Percentiles rank a stretch among this genome's conserved stretches.
These are phyloP conservation scores for Vickermania ingenoplastis DNA, from an alignment of 208 protist genomes.

Conservation along the genomic window DNA sequence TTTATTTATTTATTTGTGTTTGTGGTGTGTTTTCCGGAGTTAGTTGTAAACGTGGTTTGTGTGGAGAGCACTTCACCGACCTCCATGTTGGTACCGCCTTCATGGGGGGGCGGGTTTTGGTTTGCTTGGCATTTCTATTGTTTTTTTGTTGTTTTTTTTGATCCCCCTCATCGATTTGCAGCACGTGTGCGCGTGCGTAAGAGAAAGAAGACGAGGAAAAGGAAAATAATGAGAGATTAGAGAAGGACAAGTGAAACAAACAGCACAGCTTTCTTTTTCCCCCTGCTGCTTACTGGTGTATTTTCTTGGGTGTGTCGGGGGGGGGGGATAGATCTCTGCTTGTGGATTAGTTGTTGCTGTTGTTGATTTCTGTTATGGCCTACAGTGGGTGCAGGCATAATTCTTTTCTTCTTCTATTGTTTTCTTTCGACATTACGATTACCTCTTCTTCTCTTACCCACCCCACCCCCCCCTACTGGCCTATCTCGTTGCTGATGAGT, in stretches of 20 bases:
- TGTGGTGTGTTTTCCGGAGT: neutral
- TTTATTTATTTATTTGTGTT: neutral
- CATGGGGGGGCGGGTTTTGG: neutral
- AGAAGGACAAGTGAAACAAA: too few species aligned
- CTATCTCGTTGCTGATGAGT: conserved; percentile 4
- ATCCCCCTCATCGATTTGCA: too few species aligned
- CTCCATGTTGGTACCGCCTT: neutral
- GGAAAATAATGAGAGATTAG: too few species aligned
- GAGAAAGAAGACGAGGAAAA: too few species aligned
- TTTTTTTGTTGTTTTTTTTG: too few species aligned
- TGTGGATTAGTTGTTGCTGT: neutral
- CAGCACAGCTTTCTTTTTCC: neutral
- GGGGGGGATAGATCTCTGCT: neutral
- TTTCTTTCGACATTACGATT: neutral
- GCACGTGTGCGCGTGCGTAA: too few species aligned
- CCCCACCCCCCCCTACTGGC: neutral
- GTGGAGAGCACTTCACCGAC: neutral
- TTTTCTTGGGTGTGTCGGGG: neutral
- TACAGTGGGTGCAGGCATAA: neutral
- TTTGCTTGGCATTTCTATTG: neutral
- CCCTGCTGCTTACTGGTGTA: neutral
- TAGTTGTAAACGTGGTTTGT: neutral
- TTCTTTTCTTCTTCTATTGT: neutral
- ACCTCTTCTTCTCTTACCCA: too few species aligned
- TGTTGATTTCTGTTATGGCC: neutral